These are phyloP conservation scores for Antitrichia curtipendula DNA, from an alignment of 225 moss, liverwort and hornwort species.

Conservation along the genomic window DNA sequence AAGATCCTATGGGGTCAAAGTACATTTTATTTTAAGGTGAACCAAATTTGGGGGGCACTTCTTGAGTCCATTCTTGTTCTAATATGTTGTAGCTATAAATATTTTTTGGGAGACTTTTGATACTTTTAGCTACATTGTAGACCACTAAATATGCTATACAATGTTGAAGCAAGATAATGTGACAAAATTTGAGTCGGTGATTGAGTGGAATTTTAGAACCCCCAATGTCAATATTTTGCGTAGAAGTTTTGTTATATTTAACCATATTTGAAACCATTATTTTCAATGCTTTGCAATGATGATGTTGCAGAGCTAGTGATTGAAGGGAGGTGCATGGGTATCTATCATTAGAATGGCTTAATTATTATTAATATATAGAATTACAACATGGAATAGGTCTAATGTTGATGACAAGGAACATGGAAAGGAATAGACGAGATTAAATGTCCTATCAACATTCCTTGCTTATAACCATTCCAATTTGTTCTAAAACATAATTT, in stretches of 20 bases:
- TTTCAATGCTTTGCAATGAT: fast-evolving
- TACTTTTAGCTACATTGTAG: background rate
- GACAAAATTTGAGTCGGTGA: background rate
- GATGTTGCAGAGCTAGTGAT: background rate
- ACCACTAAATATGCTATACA: background rate
- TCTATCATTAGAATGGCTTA: too few relatives aligned
- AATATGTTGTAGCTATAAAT: background rate
- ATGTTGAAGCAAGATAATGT: background rate
- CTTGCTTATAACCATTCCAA: background rate
- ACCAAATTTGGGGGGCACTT: too few relatives aligned
- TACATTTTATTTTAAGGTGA: too few relatives aligned
- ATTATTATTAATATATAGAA: background rate
- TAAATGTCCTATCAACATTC: too few relatives aligned
- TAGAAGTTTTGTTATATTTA: background rate
- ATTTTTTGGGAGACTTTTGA: background rate
- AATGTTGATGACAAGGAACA: too few relatives aligned
- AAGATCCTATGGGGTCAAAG: too few relatives aligned
- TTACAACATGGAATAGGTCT: background rate
- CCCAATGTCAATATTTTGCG: background rate
- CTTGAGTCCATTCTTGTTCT: too few relatives aligned
- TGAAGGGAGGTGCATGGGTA: too few relatives aligned
- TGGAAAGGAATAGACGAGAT: background rate
- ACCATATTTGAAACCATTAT: background rate
- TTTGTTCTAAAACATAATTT: background rate
- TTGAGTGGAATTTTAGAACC: background rate